Percentiles rank a stretch among this genome's conserved stretches.
These are phyloP conservation scores for Ceratobasidium papillatum DNA, from an alignment of 1,284 basidiomycete species.

Conservation along the genomic window DNA sequence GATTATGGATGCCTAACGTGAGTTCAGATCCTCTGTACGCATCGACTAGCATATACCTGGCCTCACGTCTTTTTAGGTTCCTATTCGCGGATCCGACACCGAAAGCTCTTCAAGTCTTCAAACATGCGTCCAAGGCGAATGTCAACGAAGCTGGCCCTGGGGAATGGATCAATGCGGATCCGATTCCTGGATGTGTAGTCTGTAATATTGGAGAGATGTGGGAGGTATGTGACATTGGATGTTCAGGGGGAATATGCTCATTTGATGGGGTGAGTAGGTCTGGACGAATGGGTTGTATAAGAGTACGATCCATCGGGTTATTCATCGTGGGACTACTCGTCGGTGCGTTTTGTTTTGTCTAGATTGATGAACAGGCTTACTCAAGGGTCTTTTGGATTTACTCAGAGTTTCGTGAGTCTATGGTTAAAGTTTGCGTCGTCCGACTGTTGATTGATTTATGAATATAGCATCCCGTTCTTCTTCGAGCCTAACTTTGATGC, in stretches of 20 bases:
- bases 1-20: constrained; percentile 90
- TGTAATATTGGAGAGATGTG: constrained; percentile 86
- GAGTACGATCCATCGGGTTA: constrained; percentile 79
- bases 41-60: constrained; percentile 30
- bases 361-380: constrained; percentile 52
- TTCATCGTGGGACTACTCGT: constrained; percentile 76
- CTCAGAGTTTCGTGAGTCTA: constrained; percentile 66
- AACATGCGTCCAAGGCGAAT: constrained; percentile 57
- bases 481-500: constrained; percentile 85
- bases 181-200: constrained; percentile 77
- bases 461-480: constrained; percentile 80
- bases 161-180: constrained; percentile 80
- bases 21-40: constrained; percentile 47
- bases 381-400: constrained; percentile 1
- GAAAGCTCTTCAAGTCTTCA: constrained; percentile 81
- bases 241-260: background rate
- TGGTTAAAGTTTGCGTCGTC: background rate
- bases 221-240: constrained; percentile 38
- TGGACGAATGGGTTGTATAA: constrained; percentile 84
- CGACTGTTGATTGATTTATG: background rate
- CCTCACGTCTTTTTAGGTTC: constrained; percentile 61
- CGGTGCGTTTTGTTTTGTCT: constrained; percentile 75
- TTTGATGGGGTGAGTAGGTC: constrained; percentile 55
- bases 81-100: constrained; percentile 80
- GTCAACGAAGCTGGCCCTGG: constrained; percentile 57